These are phyloP conservation scores for Coemansia sp. DNA, from an alignment of 192 early-diverging fungal genomes.

Conservation along the genomic window DNA sequence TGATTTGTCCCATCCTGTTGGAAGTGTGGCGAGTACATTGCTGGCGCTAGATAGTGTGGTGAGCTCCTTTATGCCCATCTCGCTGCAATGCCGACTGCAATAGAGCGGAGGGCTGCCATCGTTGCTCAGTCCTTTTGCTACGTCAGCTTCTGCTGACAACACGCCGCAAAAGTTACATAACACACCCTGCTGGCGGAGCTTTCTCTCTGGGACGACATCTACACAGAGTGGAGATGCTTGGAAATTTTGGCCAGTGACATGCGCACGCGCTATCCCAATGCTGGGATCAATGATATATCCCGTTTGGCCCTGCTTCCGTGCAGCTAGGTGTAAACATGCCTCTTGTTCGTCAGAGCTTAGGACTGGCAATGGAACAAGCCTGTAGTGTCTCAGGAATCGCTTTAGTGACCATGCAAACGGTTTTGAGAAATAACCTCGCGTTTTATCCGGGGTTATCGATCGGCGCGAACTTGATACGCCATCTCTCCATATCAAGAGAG, in stretches of 20 bases:
- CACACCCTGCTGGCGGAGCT: background rate
- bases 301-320: background rate
- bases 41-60: conserved; percentile 12
- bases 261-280: too few relatives aligned
- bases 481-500: conserved; percentile 11
- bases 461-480: background rate
- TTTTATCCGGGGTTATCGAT: background rate
- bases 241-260: too few relatives aligned
- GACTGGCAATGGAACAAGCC: conserved; percentile 35
- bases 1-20: conserved; percentile 27
- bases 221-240: background rate
- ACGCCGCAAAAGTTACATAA: conserved; percentile 2
- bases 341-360: conserved; percentile 16
- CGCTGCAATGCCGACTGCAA: conserved; percentile 28
- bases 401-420: conserved; percentile 26
- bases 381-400: conserved; percentile 28
- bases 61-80: background rate
- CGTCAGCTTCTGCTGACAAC: background rate
- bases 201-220: too few relatives aligned
- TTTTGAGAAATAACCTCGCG: conserved; percentile 1
- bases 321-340: background rate
- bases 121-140: background rate
- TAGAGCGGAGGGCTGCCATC: conserved; percentile 3
- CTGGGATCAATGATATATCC: background rate
- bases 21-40: conserved; percentile 16